Evolutionary conservation across 2,329 filamentous ascomycete genomes (phyloP), one percentile per base, ranked within the genome.

Genomic region (Aureobasidium sp.): DNA sequence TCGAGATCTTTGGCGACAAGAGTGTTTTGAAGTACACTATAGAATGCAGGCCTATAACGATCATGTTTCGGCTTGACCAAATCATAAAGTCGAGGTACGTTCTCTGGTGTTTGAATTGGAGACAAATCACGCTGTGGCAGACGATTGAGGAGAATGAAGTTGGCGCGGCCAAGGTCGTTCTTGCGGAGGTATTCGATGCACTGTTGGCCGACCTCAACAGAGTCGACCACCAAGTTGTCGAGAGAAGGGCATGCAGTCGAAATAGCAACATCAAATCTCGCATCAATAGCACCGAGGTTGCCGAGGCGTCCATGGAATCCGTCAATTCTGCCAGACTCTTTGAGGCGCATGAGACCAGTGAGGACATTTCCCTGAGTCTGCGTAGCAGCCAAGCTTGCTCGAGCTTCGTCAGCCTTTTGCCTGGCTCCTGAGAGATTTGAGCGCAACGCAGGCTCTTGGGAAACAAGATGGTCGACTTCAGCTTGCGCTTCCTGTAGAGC

Each of bases 121-220:
- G 84, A 84, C 61, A 97, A 73, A 63, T 95, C 88, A 49, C 88
- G 82, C 27, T 79, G 76, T 21, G 89, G 82, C 44, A 97, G 75
- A 65, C 91, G 90, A 68, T 98, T 89, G 14, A 98, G 78, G 60
- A 93, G 88, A 63, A 98, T 97, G 68, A 98, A 97, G 72, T 96
- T 96, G 56, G 90, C 93, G 62, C 94, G 84, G 11, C 93, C 93
- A 3, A 98, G 83, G 61, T 96, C 96, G 63, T 95, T 98, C 76
- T 97, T 98, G 53, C 93, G 84, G 11, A 98, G 78, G 64, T 98
- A 93, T 65, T 97, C 93, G 58, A 98, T 97, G 69, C 94, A 98
- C 67, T 97, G 90, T 69, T 98, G 93, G 59, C 90, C 93, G 55
- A 90, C 88, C 63, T 97, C 93, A 12, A 97, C 91, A 1, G 88